Conservation (phyloP, 805 yeast genomes). For the Metschnikowia proteae region DNA sequence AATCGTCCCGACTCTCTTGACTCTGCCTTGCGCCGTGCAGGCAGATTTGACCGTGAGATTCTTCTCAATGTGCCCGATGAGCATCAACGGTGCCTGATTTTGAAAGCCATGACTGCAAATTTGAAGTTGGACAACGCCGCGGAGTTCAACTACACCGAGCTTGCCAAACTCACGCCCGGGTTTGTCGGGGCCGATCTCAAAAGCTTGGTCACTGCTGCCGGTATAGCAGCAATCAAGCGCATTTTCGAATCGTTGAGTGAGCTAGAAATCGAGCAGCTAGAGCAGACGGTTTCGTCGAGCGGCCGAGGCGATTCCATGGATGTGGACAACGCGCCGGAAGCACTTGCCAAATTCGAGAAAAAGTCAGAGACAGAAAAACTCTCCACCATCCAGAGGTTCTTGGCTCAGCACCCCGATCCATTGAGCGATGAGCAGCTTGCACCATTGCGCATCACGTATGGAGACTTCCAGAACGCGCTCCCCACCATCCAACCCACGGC, state of each 20-base stretch:
- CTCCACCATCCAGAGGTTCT: conserved; percentile 70
- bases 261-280: conserved; percentile 22
- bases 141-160: conserved; percentile 56
- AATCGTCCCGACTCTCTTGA: conserved; percentile 95
- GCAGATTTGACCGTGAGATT: conserved; percentile 93
- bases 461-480: conserved; percentile 78
- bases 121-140: conserved; percentile 59
- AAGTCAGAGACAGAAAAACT: conserved; percentile 35
- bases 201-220: conserved; percentile 92
- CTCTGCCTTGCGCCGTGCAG: conserved; percentile 93
- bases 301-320: conserved; percentile 29
- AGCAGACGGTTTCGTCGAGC: not conserved
- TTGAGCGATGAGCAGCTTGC: conserved; percentile 70
- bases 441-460: conserved; percentile 69
- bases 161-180: conserved; percentile 95
- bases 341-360: conserved; percentile 23
- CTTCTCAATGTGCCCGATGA: conserved; percentile 94
- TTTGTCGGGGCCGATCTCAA: conserved; percentile 97
- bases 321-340: conserved; percentile 20
- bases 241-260: conserved; percentile 64
- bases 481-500: conserved; percentile 97
- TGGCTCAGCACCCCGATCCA: conserved; percentile 73
- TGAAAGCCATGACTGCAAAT: conserved; percentile 65
- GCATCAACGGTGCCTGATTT: conserved; percentile 67
- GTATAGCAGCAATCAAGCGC: conserved; percentile 88